Evolutionary conservation across 305 asterid genomes (phyloP).

Genomic region (Rubia peregrina): DNA sequence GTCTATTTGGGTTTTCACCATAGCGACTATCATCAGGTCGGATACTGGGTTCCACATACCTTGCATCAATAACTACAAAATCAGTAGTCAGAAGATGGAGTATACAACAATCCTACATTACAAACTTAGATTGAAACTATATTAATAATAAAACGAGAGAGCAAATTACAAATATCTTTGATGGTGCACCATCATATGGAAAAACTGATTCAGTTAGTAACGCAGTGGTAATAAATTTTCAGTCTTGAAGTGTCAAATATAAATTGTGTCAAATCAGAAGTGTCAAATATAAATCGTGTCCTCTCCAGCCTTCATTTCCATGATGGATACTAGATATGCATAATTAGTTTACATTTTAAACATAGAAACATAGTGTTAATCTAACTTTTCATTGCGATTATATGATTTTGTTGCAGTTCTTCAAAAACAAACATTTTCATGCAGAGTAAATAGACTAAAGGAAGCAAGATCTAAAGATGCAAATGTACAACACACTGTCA

Average conservation of each 20-base stretch:
- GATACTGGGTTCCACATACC: conserved; percentile 94
- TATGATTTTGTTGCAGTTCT: background rate
- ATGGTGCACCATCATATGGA: background rate
- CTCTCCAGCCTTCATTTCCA: background rate
- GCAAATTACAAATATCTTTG: background rate
- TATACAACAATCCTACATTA: background rate
- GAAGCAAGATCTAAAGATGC: background rate
- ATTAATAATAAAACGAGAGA: background rate
- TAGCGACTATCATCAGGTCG: conserved; percentile 98
- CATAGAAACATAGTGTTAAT: background rate
- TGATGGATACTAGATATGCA: background rate
- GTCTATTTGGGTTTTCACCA: conserved; percentile 99
- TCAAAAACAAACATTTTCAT: background rate
- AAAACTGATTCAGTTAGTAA: background rate
- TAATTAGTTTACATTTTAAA: background rate
- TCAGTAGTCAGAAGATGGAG: conserved; percentile 27
- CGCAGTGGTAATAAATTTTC: background rate
- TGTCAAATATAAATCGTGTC: background rate
- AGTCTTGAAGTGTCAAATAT: background rate
- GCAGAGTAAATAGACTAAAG: background rate
- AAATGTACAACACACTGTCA: background rate
- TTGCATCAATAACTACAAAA: conserved; percentile 44
- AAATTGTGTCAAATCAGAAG: too few species aligned
- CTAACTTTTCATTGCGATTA: background rate
- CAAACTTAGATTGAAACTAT: background rate